Evolutionary conservation across 2,329 filamentous ascomycete genomes (phyloP).

Genomic region (Colletotrichum truncatum): DNA sequence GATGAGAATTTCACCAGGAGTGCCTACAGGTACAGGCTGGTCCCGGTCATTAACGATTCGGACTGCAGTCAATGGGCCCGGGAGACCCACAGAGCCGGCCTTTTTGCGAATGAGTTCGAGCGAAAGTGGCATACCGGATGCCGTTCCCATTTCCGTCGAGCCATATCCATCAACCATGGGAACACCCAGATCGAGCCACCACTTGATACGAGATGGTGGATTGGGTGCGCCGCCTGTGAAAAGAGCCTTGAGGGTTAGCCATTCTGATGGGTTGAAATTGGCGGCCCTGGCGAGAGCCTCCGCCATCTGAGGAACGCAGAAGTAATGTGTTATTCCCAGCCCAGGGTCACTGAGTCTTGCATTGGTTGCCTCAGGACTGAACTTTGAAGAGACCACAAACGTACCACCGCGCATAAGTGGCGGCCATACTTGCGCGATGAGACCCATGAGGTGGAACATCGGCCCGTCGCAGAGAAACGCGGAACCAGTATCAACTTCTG

Average conservation of each 20-base stretch:
- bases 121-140: slow-evolving; percentile 19
- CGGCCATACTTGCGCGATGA: slow-evolving; percentile 18
- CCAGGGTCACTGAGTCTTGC: background rate
- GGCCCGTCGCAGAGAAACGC: slow-evolving; percentile 28
- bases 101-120: slow-evolving; percentile 5
- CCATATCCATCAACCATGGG: slow-evolving; percentile 23
- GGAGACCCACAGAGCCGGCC: slow-evolving; percentile 20
- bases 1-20: slow-evolving; percentile 18
- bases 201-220: slow-evolving; percentile 15
- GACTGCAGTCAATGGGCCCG: slow-evolving; percentile 16
- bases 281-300: slow-evolving; percentile 15
- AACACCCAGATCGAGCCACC: slow-evolving; percentile 21
- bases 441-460: slow-evolving; percentile 29
- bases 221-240: slow-evolving; percentile 24
- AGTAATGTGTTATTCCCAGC: slow-evolving; percentile 16
- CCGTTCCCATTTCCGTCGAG: slow-evolving; percentile 18
- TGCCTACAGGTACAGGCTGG: background rate
- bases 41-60: slow-evolving; percentile 17
- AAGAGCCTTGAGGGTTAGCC: slow-evolving; percentile 15
- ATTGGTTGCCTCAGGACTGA: slow-evolving; percentile 15
- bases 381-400: slow-evolving; percentile 9
- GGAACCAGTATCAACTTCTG: slow-evolving; percentile 12
- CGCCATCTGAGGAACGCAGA: slow-evolving; percentile 28
- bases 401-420: slow-evolving; percentile 15
- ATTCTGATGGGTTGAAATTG: slow-evolving; percentile 4